Conservation (phyloP, 2,329 filamentous ascomycete species). For the Epichloe sibirici region DNA sequence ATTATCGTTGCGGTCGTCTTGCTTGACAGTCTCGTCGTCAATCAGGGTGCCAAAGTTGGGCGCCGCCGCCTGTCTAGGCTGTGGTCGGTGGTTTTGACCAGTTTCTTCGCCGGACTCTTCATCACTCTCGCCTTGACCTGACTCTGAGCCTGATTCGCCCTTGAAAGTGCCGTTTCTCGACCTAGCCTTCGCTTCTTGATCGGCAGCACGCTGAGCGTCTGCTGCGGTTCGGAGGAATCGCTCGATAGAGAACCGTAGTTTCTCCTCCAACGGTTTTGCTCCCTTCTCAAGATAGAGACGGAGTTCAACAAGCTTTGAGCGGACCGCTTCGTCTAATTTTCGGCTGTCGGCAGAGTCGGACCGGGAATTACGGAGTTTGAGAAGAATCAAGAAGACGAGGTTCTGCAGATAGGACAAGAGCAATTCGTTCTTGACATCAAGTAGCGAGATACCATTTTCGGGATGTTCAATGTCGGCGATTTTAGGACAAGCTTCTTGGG, state of each 20-base stretch:
- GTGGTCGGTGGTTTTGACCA: constrained; percentile 2
- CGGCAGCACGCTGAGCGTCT: constrained; percentile 43
- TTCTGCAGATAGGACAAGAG: constrained; percentile 93
- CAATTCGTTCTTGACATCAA: constrained; percentile 95
- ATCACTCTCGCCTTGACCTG: constrained; percentile 23
- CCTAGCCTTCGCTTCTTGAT: constrained; percentile 15
- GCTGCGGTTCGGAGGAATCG: constrained; percentile 84
- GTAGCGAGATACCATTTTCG: constrained; percentile 78
- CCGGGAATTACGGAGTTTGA: constrained; percentile 57
- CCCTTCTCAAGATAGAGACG: constrained; percentile 91
- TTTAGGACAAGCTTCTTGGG: constrained; percentile 55
- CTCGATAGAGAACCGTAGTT: constrained; percentile 90
- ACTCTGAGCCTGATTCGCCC: constrained; percentile 1
- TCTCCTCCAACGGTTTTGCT: constrained; percentile 76
- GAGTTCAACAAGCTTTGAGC: constrained; percentile 80
- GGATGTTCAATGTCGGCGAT: constrained; percentile 55
- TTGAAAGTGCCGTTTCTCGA: constrained; percentile 9
- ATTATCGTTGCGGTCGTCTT: constrained; percentile 18
- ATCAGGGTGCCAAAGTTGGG: constrained; percentile 21
- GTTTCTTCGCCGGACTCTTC: constrained; percentile 12
- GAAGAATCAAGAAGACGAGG: constrained; percentile 72
- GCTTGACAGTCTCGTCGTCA: constrained; percentile 20
- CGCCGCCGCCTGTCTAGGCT: constrained; percentile 13
- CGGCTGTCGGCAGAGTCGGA: constrained; percentile 15
- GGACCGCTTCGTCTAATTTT: constrained; percentile 51